Percentiles rank a stretch among this genome's conserved stretches.
Conservation (phyloP, 1,284 basidiomycete species). For the Moesziomyces aphidis region DNA sequence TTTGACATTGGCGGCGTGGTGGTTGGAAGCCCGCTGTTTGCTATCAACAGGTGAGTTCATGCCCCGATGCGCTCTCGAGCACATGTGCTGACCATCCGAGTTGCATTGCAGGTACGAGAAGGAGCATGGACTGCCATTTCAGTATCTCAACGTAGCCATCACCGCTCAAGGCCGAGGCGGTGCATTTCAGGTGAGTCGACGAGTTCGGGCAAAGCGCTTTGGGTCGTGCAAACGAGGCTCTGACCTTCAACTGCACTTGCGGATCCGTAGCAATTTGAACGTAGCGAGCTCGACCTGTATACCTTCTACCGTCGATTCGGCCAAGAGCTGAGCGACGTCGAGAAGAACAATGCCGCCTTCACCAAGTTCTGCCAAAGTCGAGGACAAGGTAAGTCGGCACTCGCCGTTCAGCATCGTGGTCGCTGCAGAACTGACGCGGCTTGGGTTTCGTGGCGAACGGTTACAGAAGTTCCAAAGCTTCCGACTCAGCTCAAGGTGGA, state of each 20-base stretch:
- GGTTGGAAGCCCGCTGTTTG: conserved; percentile 64
- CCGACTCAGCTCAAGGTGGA: conserved; percentile 32
- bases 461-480: conserved; percentile 53
- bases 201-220: not conserved
- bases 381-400: conserved; percentile 23
- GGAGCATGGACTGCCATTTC: conserved; percentile 55
- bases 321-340: conserved; percentile 58
- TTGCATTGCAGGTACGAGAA: conserved; percentile 46
- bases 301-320: conserved; percentile 67
- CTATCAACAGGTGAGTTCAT: conserved; percentile 55
- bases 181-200: conserved; percentile 64
- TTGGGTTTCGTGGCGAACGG: not conserved
- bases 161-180: conserved; percentile 63
- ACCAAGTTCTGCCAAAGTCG: conserved; percentile 54
- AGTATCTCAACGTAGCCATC: conserved; percentile 68
- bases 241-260: not conserved
- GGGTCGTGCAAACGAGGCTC: not conserved
- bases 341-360: conserved; percentile 56
- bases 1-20: conserved; percentile 69
- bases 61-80: too few relatives aligned
- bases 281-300: conserved; percentile 62
- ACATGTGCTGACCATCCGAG: not conserved
- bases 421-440: too few relatives aligned
- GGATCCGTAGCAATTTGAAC: conserved; percentile 56
- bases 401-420: too few relatives aligned